Conservation (phyloP, 345 rosid species). For the Rhodamnia rubescens region DNA sequence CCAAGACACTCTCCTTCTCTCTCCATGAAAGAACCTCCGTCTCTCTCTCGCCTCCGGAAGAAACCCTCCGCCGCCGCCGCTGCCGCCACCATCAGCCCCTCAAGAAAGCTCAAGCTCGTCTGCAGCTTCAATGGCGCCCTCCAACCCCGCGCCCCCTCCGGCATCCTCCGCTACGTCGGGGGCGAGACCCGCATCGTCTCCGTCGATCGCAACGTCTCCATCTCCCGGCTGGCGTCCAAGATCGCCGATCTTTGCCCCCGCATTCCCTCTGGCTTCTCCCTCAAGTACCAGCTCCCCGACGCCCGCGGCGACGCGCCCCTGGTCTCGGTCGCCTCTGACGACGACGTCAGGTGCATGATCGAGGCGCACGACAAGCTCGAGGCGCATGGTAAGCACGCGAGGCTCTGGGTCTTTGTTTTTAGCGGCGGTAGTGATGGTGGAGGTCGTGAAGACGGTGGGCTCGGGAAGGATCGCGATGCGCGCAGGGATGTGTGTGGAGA, state of each 20-base stretch:
- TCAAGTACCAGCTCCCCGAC: slow-evolving; percentile 12
- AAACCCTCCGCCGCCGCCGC: not conserved
- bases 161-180: slow-evolving; percentile 14
- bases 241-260: slow-evolving; percentile 11
- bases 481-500: not conserved
- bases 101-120: slow-evolving; percentile 14
- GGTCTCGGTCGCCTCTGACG: slow-evolving; percentile 11
- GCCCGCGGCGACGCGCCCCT: not conserved
- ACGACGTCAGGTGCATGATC: slow-evolving; percentile 15
- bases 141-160: slow-evolving; percentile 1
- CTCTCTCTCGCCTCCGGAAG: slow-evolving; percentile 2
- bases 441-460: not conserved
- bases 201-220: slow-evolving; percentile 8
- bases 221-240: slow-evolving; percentile 7
- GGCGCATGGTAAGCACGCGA: slow-evolving; percentile 2
- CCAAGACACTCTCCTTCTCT: not conserved
- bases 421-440: not conserved
- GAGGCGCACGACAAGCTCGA: slow-evolving; percentile 14
- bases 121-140: slow-evolving; percentile 28
- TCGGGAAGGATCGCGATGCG: not conserved
- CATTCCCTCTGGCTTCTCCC: not conserved
- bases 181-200: slow-evolving; percentile 24
- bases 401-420: slow-evolving; percentile 17
- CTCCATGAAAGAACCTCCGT: slow-evolving; percentile 10
- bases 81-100: not conserved